A percentile compares a stretch with the other conserved stretches of the same genome.
These are phyloP conservation scores for Trichomonas vaginalis DNA, from an alignment of 208 protist genomes.

Conservation along the genomic window DNA sequence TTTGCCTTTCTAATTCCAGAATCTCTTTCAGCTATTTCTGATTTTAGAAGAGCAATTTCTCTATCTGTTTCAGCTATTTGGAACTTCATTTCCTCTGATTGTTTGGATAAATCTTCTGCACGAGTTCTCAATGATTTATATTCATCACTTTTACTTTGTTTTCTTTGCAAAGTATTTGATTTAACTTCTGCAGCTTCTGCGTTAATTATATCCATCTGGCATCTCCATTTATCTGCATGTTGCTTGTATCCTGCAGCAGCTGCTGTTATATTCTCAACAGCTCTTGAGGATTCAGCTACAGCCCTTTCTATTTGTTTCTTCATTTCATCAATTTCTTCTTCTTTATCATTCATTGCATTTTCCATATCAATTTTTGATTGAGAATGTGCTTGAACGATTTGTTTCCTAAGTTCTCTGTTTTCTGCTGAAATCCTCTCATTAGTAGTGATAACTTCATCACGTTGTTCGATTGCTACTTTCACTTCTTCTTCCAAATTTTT, in stretches of 20 bases:
- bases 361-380: background rate
- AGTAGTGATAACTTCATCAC: background rate
- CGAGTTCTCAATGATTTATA: background rate
- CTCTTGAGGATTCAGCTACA: background rate
- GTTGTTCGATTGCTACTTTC: background rate
- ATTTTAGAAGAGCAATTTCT: background rate
- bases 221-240: background rate
- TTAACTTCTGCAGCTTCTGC: background rate
- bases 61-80: background rate
- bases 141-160: background rate
- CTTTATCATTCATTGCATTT: background rate
- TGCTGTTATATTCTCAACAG: background rate
- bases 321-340: background rate
- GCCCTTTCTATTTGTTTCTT: background rate
- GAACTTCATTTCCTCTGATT: background rate
- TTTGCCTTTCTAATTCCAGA: background rate
- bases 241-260: background rate
- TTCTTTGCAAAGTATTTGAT: background rate
- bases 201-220: background rate
- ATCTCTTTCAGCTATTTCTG: background rate
- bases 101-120: background rate
- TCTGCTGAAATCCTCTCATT: background rate
- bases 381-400: background rate
- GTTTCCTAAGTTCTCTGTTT: background rate
- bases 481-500: background rate